Percentiles rank a stretch among this genome's conserved stretches.
These are phyloP conservation scores for Paspalum vaginatum DNA, from an alignment of 176 grass and related monocot genomes.

Conservation along the genomic window DNA sequence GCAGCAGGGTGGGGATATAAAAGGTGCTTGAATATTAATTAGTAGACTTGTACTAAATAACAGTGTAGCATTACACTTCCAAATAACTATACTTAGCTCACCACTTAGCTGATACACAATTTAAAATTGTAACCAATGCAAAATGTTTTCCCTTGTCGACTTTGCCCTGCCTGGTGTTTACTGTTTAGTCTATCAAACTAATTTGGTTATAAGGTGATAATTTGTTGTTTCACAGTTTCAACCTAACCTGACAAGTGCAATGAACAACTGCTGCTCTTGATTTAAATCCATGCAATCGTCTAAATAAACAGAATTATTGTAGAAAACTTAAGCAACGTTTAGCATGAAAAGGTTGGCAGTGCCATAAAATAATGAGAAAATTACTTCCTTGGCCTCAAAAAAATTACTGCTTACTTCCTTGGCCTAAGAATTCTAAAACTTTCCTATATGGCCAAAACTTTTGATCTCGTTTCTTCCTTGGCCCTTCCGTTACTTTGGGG, in stretches of 20 bases:
- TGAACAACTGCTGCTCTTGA: not conserved
- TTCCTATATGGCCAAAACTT: too few relatives aligned
- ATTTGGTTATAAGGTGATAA: not conserved
- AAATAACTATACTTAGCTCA: conserved; percentile 18
- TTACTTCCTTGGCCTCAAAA: too few relatives aligned
- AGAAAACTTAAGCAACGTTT: too few relatives aligned
- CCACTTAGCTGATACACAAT: not conserved
- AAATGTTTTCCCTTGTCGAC: not conserved
- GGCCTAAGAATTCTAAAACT: too few relatives aligned
- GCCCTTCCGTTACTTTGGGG: too few relatives aligned
- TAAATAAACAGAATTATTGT: not conserved
- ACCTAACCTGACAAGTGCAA: not conserved
- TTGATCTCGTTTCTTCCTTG: too few relatives aligned
- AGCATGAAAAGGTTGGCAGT: too few relatives aligned
- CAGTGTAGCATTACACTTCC: not conserved
- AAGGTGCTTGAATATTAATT: not conserved
- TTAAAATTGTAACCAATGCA: conserved; percentile 2
- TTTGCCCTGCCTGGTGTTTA: not conserved
- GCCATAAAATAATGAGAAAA: too few relatives aligned
- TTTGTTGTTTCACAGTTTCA: not conserved
- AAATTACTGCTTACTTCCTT: too few relatives aligned
- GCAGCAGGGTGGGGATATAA: not conserved
- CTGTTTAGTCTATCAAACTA: not conserved
- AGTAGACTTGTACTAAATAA: not conserved
- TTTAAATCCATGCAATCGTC: not conserved